Evolutionary conservation across 306 rosid species (phyloP).

Genomic region (Prunus mume): DNA sequence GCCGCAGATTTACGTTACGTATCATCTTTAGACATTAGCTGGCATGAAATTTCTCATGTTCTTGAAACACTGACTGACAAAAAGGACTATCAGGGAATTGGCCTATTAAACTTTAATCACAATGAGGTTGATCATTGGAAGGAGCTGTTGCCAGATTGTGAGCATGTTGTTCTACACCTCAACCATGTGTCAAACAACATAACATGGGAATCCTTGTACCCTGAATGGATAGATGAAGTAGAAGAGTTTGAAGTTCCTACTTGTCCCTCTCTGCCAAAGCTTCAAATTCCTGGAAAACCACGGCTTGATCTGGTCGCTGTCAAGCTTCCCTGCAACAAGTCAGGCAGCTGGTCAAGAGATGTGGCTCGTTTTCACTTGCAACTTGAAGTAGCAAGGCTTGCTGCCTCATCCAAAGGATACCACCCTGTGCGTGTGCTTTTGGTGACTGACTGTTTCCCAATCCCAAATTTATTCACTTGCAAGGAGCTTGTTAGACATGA

Average conservation of each 20-base stretch:
- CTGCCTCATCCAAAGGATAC: slow-evolving; percentile 71
- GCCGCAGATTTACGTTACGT: slow-evolving; percentile 53
- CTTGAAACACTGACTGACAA: slow-evolving; percentile 33
- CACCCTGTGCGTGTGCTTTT: slow-evolving; percentile 68
- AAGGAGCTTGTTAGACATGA: slow-evolving; percentile 58
- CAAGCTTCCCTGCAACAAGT: slow-evolving; percentile 78
- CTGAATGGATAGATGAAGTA: slow-evolving; percentile 98
- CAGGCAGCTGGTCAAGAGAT: slow-evolving; percentile 84
- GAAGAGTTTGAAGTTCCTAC: slow-evolving; percentile 76
- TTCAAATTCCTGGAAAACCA: slow-evolving; percentile 51
- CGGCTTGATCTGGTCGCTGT: slow-evolving; percentile 69
- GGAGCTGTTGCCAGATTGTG: slow-evolving; percentile 54
- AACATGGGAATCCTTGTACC: slow-evolving; percentile 84
- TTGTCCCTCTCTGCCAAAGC: slow-evolving; percentile 77
- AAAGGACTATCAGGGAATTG: slow-evolving; percentile 64
- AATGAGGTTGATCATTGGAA: slow-evolving; percentile 59
- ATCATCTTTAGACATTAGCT: slow-evolving; percentile 44
- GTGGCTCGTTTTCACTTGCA: slow-evolving; percentile 86
- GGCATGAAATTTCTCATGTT: slow-evolving; percentile 53
- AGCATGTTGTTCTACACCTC: slow-evolving; percentile 44
- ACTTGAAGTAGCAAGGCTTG: slow-evolving; percentile 82
- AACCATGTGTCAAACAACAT: slow-evolving; percentile 56
- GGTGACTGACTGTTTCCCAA: slow-evolving; percentile 64
- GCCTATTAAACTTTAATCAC: slow-evolving; percentile 66
- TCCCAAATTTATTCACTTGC: slow-evolving; percentile 74